These are phyloP conservation scores for Claviceps citrina DNA, from an alignment of 2,329 filamentous ascomycete genomes.

Conservation along the genomic window DNA sequence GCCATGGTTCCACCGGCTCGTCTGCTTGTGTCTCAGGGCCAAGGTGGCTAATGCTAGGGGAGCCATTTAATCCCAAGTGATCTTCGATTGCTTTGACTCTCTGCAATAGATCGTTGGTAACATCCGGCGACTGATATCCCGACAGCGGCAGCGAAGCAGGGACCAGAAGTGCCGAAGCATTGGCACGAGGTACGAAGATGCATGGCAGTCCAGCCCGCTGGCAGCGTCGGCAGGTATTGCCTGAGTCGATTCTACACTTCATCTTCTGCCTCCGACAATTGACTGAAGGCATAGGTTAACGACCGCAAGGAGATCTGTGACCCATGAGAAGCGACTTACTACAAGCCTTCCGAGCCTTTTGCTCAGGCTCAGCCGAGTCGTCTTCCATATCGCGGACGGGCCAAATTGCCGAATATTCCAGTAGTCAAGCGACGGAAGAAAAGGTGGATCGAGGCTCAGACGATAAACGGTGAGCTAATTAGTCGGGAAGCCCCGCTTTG, in stretches of 20 bases:
- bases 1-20: constrained; percentile 1
- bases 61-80: not conserved
- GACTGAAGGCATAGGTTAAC: constrained; percentile 7
- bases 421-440: not conserved
- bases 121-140: not conserved
- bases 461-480: not conserved
- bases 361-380: constrained; percentile 2
- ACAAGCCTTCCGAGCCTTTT: constrained; percentile 4
- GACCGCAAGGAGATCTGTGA: not conserved
- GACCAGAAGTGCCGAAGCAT: constrained; percentile 12
- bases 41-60: not conserved
- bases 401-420: not conserved
- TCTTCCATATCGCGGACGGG: not conserved
- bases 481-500: not conserved
- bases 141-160: constrained; percentile 8
- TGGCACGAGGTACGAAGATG: constrained; percentile 25
- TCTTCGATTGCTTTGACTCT: constrained; percentile 4
- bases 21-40: not conserved
- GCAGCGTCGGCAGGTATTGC: constrained; percentile 20
- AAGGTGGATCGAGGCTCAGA: not conserved
- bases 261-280: constrained; percentile 19
- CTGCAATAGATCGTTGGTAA: constrained; percentile 1
- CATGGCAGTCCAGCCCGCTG: constrained; percentile 21
- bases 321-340: not conserved
- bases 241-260: constrained; percentile 22